phyloP scores from a whole-genome alignment of 106 monocot genomes.

The Dendrobium chrysotoxum region DNA sequence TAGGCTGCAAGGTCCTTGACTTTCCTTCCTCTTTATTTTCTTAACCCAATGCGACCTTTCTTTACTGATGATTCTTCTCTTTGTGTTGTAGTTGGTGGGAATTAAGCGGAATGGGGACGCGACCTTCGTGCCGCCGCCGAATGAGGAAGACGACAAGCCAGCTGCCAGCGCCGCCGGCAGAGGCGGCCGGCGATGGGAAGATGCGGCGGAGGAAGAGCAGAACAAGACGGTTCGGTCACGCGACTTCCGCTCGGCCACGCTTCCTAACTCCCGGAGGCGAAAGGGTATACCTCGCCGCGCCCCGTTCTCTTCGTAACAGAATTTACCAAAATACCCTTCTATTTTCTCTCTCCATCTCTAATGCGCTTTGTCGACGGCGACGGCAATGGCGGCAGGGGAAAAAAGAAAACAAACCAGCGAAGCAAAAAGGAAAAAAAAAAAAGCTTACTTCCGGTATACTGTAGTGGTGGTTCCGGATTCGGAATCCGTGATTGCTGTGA shows the following conservation, averaged over 20 bases:
- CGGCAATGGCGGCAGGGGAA: slow-evolving; percentile 1
- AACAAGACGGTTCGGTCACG: background rate
- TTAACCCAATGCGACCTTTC: background rate
- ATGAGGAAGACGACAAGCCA: slow-evolving; percentile 9
- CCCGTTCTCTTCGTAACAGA: slow-evolving; percentile 37
- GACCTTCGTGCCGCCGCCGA: slow-evolving; percentile 21
- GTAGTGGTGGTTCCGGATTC: slow-evolving; percentile 8
- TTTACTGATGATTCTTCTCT: background rate
- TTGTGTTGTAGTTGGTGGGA: background rate
- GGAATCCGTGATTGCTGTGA: slow-evolving; percentile 10
- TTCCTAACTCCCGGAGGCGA: slow-evolving; percentile 34
- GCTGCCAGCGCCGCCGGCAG: background rate
- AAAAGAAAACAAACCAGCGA: slow-evolving; percentile 3
- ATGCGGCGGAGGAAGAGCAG: slow-evolving; percentile 12
- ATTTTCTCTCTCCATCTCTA: background rate
- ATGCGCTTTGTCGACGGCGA: background rate
- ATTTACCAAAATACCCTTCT: background rate
- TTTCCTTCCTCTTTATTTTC: background rate
- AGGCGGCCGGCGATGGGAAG: slow-evolving; percentile 1
- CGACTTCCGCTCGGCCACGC: slow-evolving; percentile 1
- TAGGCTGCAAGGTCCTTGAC: slow-evolving; percentile 53
- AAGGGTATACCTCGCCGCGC: slow-evolving; percentile 69
- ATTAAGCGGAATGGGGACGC: slow-evolving; percentile 59
- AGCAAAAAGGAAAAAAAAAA: background rate
- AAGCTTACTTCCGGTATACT: slow-evolving; percentile 6